A percentile compares a stretch with the other conserved stretches of the same genome.
phyloP scores from a whole-genome alignment of 306 rosid genomes.

The Casuarina equisetifolia region DNA sequence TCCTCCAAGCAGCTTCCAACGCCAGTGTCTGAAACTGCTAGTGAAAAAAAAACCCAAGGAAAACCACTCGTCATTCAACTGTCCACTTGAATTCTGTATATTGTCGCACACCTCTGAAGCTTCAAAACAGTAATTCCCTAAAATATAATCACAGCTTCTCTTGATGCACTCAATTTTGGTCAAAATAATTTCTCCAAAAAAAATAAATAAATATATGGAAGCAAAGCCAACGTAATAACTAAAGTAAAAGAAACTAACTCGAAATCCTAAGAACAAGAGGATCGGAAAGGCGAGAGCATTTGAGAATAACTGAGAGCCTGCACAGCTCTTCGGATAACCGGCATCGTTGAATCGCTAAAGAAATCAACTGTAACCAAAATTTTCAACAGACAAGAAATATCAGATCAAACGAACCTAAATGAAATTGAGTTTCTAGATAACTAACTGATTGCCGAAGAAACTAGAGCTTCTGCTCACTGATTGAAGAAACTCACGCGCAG shows the following conservation, averaged over 20 bases:
- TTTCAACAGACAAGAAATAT: not conserved
- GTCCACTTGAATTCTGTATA: not conserved
- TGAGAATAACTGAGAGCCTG: constrained; percentile 60
- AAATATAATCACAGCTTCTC: not conserved
- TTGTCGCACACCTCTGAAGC: not conserved
- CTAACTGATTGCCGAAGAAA: not conserved
- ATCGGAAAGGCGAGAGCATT: constrained; percentile 46
- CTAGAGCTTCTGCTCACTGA: not conserved
- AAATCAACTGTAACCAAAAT: constrained; percentile 51
- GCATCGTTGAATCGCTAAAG: constrained; percentile 77
- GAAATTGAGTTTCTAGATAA: too few species aligned
- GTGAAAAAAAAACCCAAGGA: constrained; percentile 6
- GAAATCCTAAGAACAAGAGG: constrained; percentile 50
- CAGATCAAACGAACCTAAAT: not conserved
- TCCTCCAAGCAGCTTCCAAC: constrained; percentile 70
- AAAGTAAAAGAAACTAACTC: constrained; percentile 32
- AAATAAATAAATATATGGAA: not conserved
- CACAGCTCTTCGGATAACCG: constrained; percentile 64
- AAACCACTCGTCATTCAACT: not conserved
- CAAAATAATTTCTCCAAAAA: not conserved
- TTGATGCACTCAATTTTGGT: not conserved
- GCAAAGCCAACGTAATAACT: not conserved
- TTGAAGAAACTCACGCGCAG: constrained; percentile 38
- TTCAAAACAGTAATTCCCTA: not conserved
- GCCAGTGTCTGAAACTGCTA: constrained; percentile 87